Percentiles rank a stretch among this genome's conserved stretches.
Conservation (phyloP, 345 rosid species). For the Populus davidiana region DNA sequence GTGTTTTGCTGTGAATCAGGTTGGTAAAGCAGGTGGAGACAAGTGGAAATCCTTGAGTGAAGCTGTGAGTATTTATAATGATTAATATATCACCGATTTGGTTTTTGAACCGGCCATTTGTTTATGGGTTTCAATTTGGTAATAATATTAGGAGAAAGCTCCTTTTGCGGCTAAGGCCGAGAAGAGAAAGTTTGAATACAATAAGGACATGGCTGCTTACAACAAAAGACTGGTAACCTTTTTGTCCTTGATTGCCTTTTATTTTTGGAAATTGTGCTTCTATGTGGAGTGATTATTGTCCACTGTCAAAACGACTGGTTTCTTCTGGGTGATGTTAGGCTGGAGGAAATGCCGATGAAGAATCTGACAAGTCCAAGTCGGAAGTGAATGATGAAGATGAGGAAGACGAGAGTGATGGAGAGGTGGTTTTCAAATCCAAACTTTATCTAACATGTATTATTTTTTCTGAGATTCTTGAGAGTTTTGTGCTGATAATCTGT, state of each 20-base stretch:
- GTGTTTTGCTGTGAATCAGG: slow-evolving; percentile 32
- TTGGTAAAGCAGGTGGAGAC: slow-evolving; percentile 77
- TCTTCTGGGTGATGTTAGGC: slow-evolving; percentile 27
- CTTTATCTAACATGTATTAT: not conserved
- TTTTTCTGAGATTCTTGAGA: not conserved
- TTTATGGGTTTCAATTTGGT: not conserved
- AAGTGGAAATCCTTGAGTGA: slow-evolving; percentile 72
- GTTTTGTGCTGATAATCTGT: not conserved
- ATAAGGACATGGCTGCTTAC: slow-evolving; percentile 56
- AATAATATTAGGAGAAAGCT: slow-evolving; percentile 53
- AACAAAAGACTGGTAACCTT: slow-evolving; percentile 52
- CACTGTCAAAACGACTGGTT: not conserved
- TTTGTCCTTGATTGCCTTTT: not conserved
- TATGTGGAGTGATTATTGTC: not conserved
- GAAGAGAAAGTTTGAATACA: slow-evolving; percentile 63
- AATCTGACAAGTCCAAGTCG: slow-evolving; percentile 80
- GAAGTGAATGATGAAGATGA: slow-evolving; percentile 64
- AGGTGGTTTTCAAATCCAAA: slow-evolving; percentile 27
- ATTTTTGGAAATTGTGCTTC: not conserved
- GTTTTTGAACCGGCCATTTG: not conserved
- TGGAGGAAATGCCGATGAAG: slow-evolving; percentile 55
- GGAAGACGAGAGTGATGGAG: slow-evolving; percentile 47
- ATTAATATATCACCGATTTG: not conserved
- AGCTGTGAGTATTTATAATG: slow-evolving; percentile 39
- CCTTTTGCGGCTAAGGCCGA: slow-evolving; percentile 55